Base-by-base conservation (phyloP, 75 land plant species). In the Larix kaempferi region DNA sequence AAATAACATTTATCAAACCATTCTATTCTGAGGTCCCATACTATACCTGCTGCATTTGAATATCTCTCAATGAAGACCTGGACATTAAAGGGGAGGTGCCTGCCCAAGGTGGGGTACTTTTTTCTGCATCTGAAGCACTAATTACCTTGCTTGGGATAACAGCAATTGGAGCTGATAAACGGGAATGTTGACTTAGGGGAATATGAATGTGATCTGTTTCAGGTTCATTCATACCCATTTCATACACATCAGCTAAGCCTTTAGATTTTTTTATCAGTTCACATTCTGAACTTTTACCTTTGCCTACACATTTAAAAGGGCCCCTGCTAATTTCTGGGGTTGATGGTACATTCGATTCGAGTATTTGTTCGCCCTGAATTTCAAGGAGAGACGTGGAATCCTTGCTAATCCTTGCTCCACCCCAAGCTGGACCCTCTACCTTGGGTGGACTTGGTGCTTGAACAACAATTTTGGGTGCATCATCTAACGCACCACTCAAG, bases 401-500 rank as follows among this genome's bases (percentile, higher is more conserved):
- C 52, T 88, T 89, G 17, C 82, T 33, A 60, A 89, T 49, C 64
- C 85, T 89, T 57, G 83, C 86, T n/a, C 98, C 99, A 72, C 99
- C 99, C 99, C 99, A 97, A 12, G 95, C 99, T 61, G 99, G 99
- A 11, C 95, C 95, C 23, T 97, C 98, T 71, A 37, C 79, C 80
- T 91, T 92, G 11, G 93, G 90, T 37, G 84, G 69, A 41, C 88
- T 76, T 44, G 87, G 87, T 79, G 84, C 82, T 2, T 85, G 86
- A 54, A 71, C 72, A 64, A 65, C 78, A 11, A 77, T 58, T 78
- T 82, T 78, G 1, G 91, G 88, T 44, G 76, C 37, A 66, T 86
- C 89, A 79, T 96, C 99, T 60, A 97, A 91, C 63, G 92, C 98
- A n/a, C 99, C 99, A 79, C 93, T 97, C 74, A 97, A 81, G 77